Conservation (phyloP, 2,329 filamentous ascomycete genomes). For the Fusarium pseudonygamai region DNA sequence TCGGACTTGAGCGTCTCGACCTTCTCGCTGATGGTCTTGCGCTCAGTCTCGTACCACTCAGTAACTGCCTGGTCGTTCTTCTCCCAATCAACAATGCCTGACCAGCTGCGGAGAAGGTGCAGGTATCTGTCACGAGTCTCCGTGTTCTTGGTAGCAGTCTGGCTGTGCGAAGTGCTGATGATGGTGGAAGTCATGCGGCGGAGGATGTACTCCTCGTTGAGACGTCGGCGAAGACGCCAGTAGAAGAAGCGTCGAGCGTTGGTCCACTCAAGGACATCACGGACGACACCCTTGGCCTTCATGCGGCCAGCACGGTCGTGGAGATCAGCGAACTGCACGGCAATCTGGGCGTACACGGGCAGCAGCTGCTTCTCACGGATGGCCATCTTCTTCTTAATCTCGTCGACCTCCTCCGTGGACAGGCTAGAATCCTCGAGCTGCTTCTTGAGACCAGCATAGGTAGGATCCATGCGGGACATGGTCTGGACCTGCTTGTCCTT, state of each 20-base stretch:
- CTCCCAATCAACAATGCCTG: constrained; percentile 78
- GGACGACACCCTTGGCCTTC: constrained; percentile 96
- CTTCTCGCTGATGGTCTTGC: constrained; percentile 83
- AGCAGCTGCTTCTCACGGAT: constrained; percentile 87
- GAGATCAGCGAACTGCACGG: constrained; percentile 95
- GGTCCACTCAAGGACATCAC: constrained; percentile 83
- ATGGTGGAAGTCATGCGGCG: constrained; percentile 77
- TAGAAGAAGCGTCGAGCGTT: constrained; percentile 98
- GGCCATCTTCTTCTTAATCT: constrained; percentile 85
- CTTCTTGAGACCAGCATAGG: constrained; percentile 85
- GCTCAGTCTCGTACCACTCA: constrained; percentile 95
- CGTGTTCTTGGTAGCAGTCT: constrained; percentile 54
- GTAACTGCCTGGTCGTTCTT: constrained; percentile 84
- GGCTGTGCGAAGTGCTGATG: constrained; percentile 43
- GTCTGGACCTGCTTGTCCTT: constrained; percentile 97
- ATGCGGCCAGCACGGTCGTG: constrained; percentile 97
- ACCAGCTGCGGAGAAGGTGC: constrained; percentile 84
- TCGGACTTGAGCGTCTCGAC: constrained; percentile 86
- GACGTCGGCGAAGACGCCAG: constrained; percentile 95
- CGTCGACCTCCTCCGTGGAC: constrained; percentile 76
- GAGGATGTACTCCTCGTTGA: constrained; percentile 97
- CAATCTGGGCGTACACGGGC: constrained; percentile 93
- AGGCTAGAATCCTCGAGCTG: constrained; percentile 71
- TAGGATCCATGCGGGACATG: constrained; percentile 91
- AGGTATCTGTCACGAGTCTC: constrained; percentile 73